phyloP scores from a whole-genome alignment of 1,284 basidiomycete genomes.

The Ceratobasidium sp. region DNA sequence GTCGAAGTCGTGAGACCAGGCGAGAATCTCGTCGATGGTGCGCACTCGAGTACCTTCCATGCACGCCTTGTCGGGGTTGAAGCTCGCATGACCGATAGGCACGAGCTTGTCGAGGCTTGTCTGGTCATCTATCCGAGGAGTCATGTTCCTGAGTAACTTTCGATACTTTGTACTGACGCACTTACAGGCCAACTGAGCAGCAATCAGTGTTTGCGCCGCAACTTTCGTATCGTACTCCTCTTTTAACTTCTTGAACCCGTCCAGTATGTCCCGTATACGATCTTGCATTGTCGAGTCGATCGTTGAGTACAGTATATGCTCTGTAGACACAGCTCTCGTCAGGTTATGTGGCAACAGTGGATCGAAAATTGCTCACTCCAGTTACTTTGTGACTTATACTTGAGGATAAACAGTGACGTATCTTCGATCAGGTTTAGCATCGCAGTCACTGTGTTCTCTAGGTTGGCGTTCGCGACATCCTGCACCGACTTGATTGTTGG shows the following conservation, averaged over 20 bases:
- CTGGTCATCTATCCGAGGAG: neutral
- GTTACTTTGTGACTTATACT: neutral
- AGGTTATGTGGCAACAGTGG: neutral
- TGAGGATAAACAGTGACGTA: neutral
- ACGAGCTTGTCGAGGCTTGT: neutral
- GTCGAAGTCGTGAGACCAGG: neutral
- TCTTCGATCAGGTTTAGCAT: constrained; percentile 28
- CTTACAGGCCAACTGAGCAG: neutral
- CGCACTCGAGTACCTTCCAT: neutral
- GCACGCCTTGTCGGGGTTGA: neutral
- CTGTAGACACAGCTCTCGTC: neutral
- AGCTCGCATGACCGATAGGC: neutral
- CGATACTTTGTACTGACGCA: too few species aligned
- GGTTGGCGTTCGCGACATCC: neutral
- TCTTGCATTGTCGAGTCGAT: neutral
- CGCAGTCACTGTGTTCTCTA: neutral
- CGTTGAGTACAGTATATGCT: neutral
- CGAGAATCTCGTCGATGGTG: neutral
- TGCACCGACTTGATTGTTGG: neutral
- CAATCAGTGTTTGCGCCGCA: neutral
- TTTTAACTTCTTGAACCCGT: neutral
- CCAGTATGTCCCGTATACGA: neutral
- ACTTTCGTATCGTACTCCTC: neutral
- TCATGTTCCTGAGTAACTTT: too few species aligned
- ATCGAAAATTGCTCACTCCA: neutral